A percentile compares a stretch with the other conserved stretches of the same genome.
Evolutionary conservation across 352 stramenopile species (phyloP).

Genomic region (Aphanomyces euteiches): DNA sequence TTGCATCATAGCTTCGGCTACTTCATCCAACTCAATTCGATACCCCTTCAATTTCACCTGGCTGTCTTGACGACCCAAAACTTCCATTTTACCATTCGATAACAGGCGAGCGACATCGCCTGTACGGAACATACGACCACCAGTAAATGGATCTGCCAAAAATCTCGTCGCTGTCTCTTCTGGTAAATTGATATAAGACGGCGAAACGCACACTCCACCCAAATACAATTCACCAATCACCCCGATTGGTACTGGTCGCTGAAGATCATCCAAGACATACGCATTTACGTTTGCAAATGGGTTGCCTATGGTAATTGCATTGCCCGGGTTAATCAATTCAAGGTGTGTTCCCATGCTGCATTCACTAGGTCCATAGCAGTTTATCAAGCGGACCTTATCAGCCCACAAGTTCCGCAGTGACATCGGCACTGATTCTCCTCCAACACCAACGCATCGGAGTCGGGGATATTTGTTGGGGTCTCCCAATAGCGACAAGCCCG

Average conservation of each 20-base stretch:
- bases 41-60: constrained; percentile 83
- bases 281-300: not conserved
- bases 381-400: not conserved
- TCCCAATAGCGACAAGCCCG: not conserved
- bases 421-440: not conserved
- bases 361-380: constrained; percentile 13
- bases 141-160: constrained; percentile 56
- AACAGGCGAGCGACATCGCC: constrained; percentile 89
- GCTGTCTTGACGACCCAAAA: constrained; percentile 59
- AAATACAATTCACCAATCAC: constrained; percentile 6
- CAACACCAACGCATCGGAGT: not conserved
- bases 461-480: not conserved
- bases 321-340: not conserved
- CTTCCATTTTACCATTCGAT: constrained; percentile 87
- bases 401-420: not conserved
- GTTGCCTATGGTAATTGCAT: not conserved
- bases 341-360: not conserved
- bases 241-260: not conserved
- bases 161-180: not conserved
- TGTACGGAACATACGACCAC: constrained; percentile 89
- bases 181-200: not conserved
- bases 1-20: constrained; percentile 58
- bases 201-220: constrained; percentile 4
- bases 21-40: constrained; percentile 76
- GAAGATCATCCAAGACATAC: not conserved